Evolutionary conservation across 768 basidiomycete genomes (phyloP).

Genomic region (Mycena rosella): DNA sequence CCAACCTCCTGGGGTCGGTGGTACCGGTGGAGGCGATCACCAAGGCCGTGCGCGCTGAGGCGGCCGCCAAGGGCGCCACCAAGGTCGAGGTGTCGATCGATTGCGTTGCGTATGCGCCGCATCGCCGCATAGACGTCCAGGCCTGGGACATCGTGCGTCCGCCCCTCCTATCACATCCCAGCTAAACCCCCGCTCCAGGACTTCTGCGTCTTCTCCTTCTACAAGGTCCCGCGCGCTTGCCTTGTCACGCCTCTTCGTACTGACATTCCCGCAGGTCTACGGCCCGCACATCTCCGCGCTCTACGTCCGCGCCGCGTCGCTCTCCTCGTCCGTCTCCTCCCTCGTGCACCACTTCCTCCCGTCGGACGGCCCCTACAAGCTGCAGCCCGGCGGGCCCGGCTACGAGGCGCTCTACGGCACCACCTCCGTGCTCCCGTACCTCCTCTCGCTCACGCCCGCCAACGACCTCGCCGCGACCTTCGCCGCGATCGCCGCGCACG

Average conservation of each 20-base stretch:
- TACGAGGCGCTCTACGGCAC: constrained; percentile 78
- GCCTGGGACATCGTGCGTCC: constrained; percentile 70
- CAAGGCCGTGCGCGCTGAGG: constrained; percentile 62
- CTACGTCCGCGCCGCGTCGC: constrained; percentile 65
- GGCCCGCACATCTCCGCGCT: constrained; percentile 79
- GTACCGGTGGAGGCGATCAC: constrained; percentile 72
- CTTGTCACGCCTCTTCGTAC: background rate
- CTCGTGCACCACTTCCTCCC: constrained; percentile 80
- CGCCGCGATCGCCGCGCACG: constrained; percentile 69
- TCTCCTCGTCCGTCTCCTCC: constrained; percentile 66
- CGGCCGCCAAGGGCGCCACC: constrained; percentile 62
- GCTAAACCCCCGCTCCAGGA: constrained; percentile 48
- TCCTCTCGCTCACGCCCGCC: constrained; percentile 67
- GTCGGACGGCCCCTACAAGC: constrained; percentile 64
- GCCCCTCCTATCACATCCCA: no score
- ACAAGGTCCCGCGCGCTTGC: constrained; percentile 66
- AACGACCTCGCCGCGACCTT: constrained; percentile 65
- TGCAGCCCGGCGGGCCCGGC: constrained; percentile 81
- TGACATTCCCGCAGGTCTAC: constrained; percentile 64
- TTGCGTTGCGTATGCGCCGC: constrained; percentile 85
- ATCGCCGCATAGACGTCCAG: constrained; percentile 76
- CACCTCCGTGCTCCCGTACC: constrained; percentile 72
- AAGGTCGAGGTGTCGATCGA: constrained; percentile 80
- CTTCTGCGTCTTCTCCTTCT: constrained; percentile 77
- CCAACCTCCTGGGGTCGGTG: constrained; percentile 79